Evolutionary conservation across 2,329 filamentous ascomycete species (phyloP).

Genomic region (Apiospora saccharicola): DNA sequence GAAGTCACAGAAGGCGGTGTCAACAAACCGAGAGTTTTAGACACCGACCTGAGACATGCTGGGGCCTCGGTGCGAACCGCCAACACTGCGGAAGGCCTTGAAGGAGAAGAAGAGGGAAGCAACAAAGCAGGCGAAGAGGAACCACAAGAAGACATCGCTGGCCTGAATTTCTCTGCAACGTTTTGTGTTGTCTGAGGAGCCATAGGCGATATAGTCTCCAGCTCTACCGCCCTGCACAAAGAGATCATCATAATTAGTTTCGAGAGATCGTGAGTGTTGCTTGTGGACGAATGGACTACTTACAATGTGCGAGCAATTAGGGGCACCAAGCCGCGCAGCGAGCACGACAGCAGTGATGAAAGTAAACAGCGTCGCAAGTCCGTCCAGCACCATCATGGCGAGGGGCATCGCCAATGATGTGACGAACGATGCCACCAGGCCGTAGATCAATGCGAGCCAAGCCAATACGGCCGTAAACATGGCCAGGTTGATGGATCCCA

Average conservation of each 20-base stretch:
- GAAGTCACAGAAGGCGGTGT: background rate
- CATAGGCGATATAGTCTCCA: slow-evolving; percentile 68
- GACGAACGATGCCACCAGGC: slow-evolving; percentile 37
- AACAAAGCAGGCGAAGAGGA: slow-evolving; percentile 71
- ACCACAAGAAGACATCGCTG: slow-evolving; percentile 79
- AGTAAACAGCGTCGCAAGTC: slow-evolving; percentile 69
- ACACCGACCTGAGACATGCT: slow-evolving; percentile 62
- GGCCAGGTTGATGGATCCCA: slow-evolving; percentile 65
- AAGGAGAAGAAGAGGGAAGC: slow-evolving; percentile 64
- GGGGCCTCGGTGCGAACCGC: slow-evolving; percentile 54
- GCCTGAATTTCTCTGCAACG: slow-evolving; percentile 81
- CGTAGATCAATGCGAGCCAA: slow-evolving; percentile 68
- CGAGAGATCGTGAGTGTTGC: background rate
- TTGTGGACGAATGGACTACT: slow-evolving; percentile 7
- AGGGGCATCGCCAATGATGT: slow-evolving; percentile 35
- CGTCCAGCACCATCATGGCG: slow-evolving; percentile 37
- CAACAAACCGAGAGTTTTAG: background rate
- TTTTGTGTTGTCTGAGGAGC: slow-evolving; percentile 64
- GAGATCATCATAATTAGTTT: slow-evolving; percentile 23
- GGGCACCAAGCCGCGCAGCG: slow-evolving; percentile 71
- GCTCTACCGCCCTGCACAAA: slow-evolving; percentile 47
- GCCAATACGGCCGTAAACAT: slow-evolving; percentile 75
- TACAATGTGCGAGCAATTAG: slow-evolving; percentile 62
- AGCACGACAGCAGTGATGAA: slow-evolving; percentile 76
- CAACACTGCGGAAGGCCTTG: slow-evolving; percentile 59